Base-by-base conservation (phyloP, 805 yeast genomes). In the Grigorovia transvaalensis region DNA sequence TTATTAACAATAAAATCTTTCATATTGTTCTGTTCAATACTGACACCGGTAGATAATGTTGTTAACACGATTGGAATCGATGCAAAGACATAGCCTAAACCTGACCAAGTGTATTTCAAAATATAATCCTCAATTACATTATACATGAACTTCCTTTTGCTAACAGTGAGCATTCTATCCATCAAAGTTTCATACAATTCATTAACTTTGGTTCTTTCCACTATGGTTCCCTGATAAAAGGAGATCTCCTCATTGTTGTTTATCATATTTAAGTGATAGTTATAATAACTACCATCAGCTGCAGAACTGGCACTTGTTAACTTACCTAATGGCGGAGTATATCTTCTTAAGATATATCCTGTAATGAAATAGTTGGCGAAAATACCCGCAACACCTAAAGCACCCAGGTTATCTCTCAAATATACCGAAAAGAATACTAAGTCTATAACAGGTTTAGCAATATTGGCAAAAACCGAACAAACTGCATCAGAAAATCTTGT, bases 181-280 rank as follows among this genome's bases (percentile, higher is more conserved):
- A 75, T 74, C 57, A 90, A 74, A 43, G 73, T 74, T 18, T 72
- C 65, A 64, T 84, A 89, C 17, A 85, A 75, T 44, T 74, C 74
- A 40, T 68, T 70, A 49, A 89, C 79, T 60, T 85, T 85, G 9
- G 69, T 61, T 61, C 83, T 84, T 67, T 90, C 97, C 53, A 89
- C 78, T 12, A 74, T 72, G 0, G 91, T 82, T 19, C 98, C 98
- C 63, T 89, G 89, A 66, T 89, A 90, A 63, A 90, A 90, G 0
- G 96, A 95, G 59, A 90, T 88, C 65, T 90, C 97, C 70, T 90
- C 98, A 62, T 89, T 84, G 62, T 90, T 90, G 53, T 84, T 84
- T 62, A 88, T 88, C 65, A 90, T 75, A 62, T 87, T 86, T 61
- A 88, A 72, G 64, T 90, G 95, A 58, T 86, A 84, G 59, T 86